phyloP scores from a whole-genome alignment of 1,284 basidiomycete species.

The Cutaneotrichosporon curvatum region DNA sequence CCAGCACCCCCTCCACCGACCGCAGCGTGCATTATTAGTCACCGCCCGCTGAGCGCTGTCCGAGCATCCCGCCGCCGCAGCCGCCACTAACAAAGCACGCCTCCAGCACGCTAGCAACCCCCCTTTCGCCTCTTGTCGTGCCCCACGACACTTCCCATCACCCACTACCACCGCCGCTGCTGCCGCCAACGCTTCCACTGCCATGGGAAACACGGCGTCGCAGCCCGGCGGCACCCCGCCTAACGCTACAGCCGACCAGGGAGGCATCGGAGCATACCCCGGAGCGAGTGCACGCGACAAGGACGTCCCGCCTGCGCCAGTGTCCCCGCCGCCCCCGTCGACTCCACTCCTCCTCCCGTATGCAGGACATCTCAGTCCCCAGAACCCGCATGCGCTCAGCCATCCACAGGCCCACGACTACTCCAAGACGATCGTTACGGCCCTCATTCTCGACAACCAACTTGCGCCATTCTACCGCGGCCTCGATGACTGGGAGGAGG shows the following conservation, averaged over 20 bases:
- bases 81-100: too few relatives aligned
- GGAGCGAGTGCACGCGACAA: neutral
- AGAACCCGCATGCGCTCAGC: conserved; percentile 77
- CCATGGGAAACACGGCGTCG: conserved; percentile 37
- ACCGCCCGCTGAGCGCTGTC: too few relatives aligned
- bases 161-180: too few relatives aligned
- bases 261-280: neutral
- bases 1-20: too few relatives aligned
- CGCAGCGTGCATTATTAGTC: too few relatives aligned
- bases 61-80: too few relatives aligned
- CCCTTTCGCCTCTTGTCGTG: too few relatives aligned
- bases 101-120: too few relatives aligned
- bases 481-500: conserved; percentile 82
- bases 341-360: conserved; percentile 53
- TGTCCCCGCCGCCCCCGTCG: conserved; percentile 53
- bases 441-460: conserved; percentile 76
- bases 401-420: conserved; percentile 63
- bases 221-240: conserved; percentile 12
- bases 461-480: conserved; percentile 95
- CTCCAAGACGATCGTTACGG: conserved; percentile 77
- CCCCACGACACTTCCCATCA: too few relatives aligned
- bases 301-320: conserved; percentile 22
- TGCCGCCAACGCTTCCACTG: neutral
- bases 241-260: neutral
- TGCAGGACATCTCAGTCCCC: conserved; percentile 70